Conservation (phyloP, 306 rosid genomes). For the Sindora glabra region DNA sequence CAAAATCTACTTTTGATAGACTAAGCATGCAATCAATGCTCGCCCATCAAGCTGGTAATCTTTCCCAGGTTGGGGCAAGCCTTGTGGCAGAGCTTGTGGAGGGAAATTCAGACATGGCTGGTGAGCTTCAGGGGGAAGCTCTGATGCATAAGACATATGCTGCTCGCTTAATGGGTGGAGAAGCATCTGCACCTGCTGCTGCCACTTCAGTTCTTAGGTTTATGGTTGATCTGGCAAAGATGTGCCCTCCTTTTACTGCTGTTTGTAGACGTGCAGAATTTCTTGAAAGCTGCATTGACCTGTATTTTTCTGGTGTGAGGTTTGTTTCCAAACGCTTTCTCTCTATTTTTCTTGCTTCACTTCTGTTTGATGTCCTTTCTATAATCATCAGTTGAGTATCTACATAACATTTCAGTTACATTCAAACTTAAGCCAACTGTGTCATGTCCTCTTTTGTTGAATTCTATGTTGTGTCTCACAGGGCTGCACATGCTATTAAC, state of each 20-base stretch:
- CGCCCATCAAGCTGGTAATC: constrained; percentile 91
- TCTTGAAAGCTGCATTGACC: constrained; percentile 92
- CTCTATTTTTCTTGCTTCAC: background rate
- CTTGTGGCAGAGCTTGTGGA: constrained; percentile 98
- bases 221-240: constrained; percentile 99
- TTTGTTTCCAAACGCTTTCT: constrained; percentile 29
- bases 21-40: constrained; percentile 86
- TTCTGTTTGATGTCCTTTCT: background rate
- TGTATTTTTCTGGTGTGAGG: constrained; percentile 97
- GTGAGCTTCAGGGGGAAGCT: constrained; percentile 99
- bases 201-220: constrained; percentile 92
- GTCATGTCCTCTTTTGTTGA: constrained; percentile 2
- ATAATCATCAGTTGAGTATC: background rate
- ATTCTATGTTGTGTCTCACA: constrained; percentile 31
- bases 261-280: constrained; percentile 87
- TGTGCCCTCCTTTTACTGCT: constrained; percentile 83
- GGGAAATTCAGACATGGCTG: constrained; percentile 89
- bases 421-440: background rate
- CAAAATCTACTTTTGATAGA: constrained; percentile 86
- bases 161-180: constrained; percentile 99
- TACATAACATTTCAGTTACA: background rate
- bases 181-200: constrained; percentile 98
- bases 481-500: constrained; percentile 95
- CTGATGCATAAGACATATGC: constrained; percentile 99
- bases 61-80: constrained; percentile 91